Evolutionary conservation across 371 early-diverging fungal species (phyloP).

Genomic region (Rhizopus sp.): DNA sequence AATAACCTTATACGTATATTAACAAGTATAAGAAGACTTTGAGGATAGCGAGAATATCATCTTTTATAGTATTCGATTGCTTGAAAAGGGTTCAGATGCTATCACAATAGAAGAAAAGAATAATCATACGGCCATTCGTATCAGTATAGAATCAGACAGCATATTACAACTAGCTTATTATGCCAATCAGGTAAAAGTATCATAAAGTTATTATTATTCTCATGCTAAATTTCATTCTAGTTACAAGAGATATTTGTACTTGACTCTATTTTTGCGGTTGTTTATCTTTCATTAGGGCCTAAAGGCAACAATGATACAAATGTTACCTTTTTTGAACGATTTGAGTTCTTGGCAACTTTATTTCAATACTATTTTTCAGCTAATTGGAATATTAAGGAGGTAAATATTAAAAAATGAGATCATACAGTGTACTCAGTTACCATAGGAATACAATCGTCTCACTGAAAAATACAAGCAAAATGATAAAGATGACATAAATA

Average conservation of each 20-base stretch:
- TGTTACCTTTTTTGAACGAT: constrained; percentile 21
- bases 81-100: constrained; percentile 27
- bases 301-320: constrained; percentile 1
- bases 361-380: constrained; percentile 22
- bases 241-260: constrained; percentile 28
- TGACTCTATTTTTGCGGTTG: constrained; percentile 29
- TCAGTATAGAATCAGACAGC: constrained; percentile 23
- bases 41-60: constrained; percentile 30
- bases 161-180: constrained; percentile 33
- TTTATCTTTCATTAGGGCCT: constrained; percentile 27
- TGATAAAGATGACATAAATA: constrained; percentile 8
- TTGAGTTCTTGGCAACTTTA: constrained; percentile 27
- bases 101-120: constrained; percentile 24
- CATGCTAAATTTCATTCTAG: constrained; percentile 8
- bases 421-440: neutral
- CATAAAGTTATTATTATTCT: neutral
- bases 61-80: constrained; percentile 26
- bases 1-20: neutral
- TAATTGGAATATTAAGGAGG: constrained; percentile 23
- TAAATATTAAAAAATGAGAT: neutral
- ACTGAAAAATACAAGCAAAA: constrained; percentile 1
- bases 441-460: constrained; percentile 6
- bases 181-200: constrained; percentile 30
- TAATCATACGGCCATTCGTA: constrained; percentile 16
- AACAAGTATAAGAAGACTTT: constrained; percentile 11